phyloP scores from a whole-genome alignment of 306 rosid species.

The Quercus mongolica region DNA sequence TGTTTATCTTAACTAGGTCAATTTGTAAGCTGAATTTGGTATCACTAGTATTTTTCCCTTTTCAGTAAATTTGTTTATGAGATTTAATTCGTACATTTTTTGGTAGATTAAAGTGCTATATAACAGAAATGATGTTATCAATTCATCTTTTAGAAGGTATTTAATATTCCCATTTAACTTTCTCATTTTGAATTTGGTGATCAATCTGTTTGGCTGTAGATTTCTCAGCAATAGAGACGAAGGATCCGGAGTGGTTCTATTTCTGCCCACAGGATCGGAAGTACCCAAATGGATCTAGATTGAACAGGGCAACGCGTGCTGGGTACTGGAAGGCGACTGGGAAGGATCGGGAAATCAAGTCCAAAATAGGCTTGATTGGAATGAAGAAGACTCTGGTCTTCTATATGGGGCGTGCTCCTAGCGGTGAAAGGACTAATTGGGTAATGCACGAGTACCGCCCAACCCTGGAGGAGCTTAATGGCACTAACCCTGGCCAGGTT shows the following conservation, averaged over 20 bases:
- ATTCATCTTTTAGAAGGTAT: neutral
- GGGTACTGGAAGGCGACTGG: slow-evolving; percentile 99
- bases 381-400: slow-evolving; percentile 97
- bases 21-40: neutral
- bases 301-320: slow-evolving; percentile 74
- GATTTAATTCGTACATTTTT: neutral
- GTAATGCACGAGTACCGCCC: slow-evolving; percentile 98
- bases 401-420: slow-evolving; percentile 92
- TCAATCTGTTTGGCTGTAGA: slow-evolving; percentile 32
- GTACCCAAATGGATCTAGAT: slow-evolving; percentile 88
- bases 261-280: slow-evolving; percentile 95
- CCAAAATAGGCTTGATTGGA: slow-evolving; percentile 67
- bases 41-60: neutral
- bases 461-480: slow-evolving; percentile 79
- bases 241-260: slow-evolving; percentile 97
- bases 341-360: slow-evolving; percentile 85
- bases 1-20: neutral
- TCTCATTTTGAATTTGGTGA: neutral
- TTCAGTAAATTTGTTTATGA: neutral
- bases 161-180: neutral
- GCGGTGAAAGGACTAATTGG: slow-evolving; percentile 86
- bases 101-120: neutral
- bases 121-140: neutral
- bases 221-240: slow-evolving; percentile 62
- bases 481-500: slow-evolving; percentile 97